Base-by-base conservation (phyloP, 352 stramenopile genomes). In the Phytophthora crassamura region DNA sequence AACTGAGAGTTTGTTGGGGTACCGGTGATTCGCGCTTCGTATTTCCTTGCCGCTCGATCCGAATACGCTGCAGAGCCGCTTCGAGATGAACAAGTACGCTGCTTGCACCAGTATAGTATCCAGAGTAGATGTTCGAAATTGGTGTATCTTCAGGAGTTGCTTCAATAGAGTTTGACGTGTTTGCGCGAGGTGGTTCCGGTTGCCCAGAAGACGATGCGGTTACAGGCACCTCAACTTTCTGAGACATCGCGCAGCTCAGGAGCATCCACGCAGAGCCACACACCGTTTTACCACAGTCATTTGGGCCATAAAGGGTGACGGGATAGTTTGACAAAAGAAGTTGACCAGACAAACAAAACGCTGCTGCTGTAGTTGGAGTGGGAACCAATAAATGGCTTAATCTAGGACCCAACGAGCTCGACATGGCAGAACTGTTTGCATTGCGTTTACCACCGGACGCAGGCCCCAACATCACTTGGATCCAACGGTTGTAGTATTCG, bases 401-500 rank as follows among this genome's bases (percentile, higher is more conserved):
- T 8, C 15, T 39, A 20, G 32, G 20, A 9, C 18, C 7, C 0
- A 64, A 33, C 8, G 32, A 30, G 25, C 25, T 4, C 25, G 25
- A 3, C 25, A 30, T 4, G 25, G 25, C 6, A 6, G 25, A 6
- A 32, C 10, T 28, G 32, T 45, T 25, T 18, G 22, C 15, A 5
- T 32, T 32, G 11, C 1, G 32, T 41, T 16, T 11, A 12, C 22
- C 46, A 58, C 16, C 33, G 2, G 51, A 16, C 43, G 14, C 41
- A 25, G 48, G 50, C 35, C 60, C 77, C 5, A 56, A n/a, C 22
- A 75, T 30, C 5, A 59, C 56, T 36, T 79, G 62, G 12, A 84
- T 43, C 80, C 77, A 90, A 5, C 69, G 33, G 2, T 79, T 78
- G 56, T 89, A 92, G 18, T 82, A 86, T 16, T 94, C 83, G 2